phyloP scores from a whole-genome alignment of 1,284 basidiomycete genomes.

The Paramarasmius palmivorus region DNA sequence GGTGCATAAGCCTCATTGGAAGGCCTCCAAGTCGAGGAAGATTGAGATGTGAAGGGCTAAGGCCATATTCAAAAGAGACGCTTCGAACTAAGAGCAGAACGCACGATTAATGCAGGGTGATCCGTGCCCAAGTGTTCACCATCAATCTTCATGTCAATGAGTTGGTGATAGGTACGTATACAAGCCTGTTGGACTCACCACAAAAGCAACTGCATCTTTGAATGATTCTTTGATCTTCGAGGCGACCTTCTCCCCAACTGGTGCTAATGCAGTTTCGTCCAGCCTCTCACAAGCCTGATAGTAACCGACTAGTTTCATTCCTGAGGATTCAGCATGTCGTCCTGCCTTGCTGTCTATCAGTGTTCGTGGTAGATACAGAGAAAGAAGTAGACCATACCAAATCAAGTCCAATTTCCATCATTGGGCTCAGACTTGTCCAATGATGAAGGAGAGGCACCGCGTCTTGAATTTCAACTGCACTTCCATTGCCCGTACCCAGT shows the following conservation, averaged over 20 bases:
- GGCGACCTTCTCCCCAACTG: constrained; percentile 64
- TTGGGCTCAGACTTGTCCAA: constrained; percentile 76
- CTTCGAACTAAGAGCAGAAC: neutral
- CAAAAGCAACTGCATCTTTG: constrained; percentile 60
- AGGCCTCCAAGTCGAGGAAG: constrained; percentile 46
- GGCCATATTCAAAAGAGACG: neutral
- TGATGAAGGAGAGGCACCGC: constrained; percentile 75
- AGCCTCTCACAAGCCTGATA: constrained; percentile 70
- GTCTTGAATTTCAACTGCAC: constrained; percentile 52
- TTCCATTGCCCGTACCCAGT: constrained; percentile 44
- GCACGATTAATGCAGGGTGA: constrained; percentile 10
- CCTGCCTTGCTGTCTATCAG: constrained; percentile 42
- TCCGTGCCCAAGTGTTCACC: constrained; percentile 33
- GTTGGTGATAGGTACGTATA: constrained; percentile 9
- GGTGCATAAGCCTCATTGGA: constrained; percentile 33
- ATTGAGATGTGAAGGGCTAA: constrained; percentile 49
- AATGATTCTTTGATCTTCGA: constrained; percentile 52
- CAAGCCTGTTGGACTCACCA: constrained; percentile 41
- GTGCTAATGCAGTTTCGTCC: constrained; percentile 56
- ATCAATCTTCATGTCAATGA: constrained; percentile 45
- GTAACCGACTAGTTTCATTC: constrained; percentile 61
- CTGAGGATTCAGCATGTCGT: constrained; percentile 50
- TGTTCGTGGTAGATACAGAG: neutral
- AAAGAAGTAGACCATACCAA: constrained; percentile 44
- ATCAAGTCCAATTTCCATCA: constrained; percentile 80